Base-by-base conservation (phyloP, 306 rosid species). In the Notholithocarpus densiflorus region DNA sequence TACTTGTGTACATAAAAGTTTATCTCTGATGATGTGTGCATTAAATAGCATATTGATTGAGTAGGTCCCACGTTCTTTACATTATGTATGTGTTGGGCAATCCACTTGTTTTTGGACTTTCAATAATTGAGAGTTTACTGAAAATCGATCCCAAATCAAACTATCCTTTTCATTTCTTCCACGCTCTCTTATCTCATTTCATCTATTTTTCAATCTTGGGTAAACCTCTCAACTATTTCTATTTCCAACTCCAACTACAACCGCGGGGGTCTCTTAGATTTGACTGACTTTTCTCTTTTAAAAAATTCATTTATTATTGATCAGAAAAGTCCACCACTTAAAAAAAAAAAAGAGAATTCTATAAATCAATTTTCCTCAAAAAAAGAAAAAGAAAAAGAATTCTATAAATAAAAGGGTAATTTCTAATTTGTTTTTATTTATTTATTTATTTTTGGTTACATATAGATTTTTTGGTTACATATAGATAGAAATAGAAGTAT, bases 121-220 rank as follows among this genome's bases (percentile, higher is more conserved):
- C 94, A 88, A 90, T 90, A 86, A 90, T 90, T 88, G 91, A 82
- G 81, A 40, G 45, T 40, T 84, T 79, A 51, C 65, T 56, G 37
- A 81, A 68, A 68, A 79, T 82, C 86, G 71, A 86, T 76, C 56
- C 77, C 59, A 23, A 40, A 65, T 7, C 20, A 52, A 29, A 26
- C 14, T 12, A 4, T 31, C 13, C 19, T 32, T 48, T 32, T 29
- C 21, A 7, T 66, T 66, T 27, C 72, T 59, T 59, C 31, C 65
- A 59, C 31, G 15, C 14, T 4, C 34, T 51, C 5, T 10, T 40
- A 15, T 62, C 40, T 19, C 21, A 27, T 23, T 24, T 23, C 14
- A 8, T 40, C 19, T 13, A 21, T 43, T 21, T 40, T 40, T 48
- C 11, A 21, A 3, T 40, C 45, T 40, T 40, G 1, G 12, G 45